A percentile compares a stretch with the other conserved stretches of the same genome.
phyloP scores from a whole-genome alignment of 805 yeast species.

The Lachancea waltii region DNA sequence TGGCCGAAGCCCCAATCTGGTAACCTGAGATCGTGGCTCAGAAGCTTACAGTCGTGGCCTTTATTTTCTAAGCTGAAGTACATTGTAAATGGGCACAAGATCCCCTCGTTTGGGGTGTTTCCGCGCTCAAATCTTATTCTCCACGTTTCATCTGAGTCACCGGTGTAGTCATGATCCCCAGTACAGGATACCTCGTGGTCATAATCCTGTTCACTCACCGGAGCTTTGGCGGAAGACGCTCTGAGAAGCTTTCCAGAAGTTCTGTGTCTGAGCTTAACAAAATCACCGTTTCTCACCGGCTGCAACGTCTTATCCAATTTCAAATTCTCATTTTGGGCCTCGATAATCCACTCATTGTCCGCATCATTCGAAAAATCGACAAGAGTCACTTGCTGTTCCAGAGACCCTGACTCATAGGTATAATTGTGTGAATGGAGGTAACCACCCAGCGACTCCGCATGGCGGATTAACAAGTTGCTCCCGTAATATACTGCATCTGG shows the following conservation, averaged over 20 bases:
- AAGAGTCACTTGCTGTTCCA: conserved; percentile 75
- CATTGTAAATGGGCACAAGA: conserved; percentile 23
- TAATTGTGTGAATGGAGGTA: conserved; percentile 75
- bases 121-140: conserved; percentile 46
- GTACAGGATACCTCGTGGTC: conserved; percentile 73
- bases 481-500: conserved; percentile 72
- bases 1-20: conserved; percentile 85
- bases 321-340: conserved; percentile 30
- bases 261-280: conserved; percentile 64
- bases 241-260: conserved; percentile 61
- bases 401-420: conserved; percentile 57
- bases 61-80: conserved; percentile 63
- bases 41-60: conserved; percentile 60
- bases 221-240: conserved; percentile 68
- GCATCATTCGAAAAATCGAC: conserved; percentile 51
- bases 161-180: conserved; percentile 55
- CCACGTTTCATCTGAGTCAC: conserved; percentile 67
- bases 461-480: conserved; percentile 64
- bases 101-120: conserved; percentile 25
- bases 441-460: conserved; percentile 59
- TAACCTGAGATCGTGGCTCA: conserved; percentile 65
- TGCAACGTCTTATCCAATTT: conserved; percentile 25
- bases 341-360: conserved; percentile 72
- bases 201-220: conserved; percentile 85
- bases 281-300: conserved; percentile 47